A percentile compares a stretch with the other conserved stretches of the same genome.
Evolutionary conservation across 306 rosid species (phyloP).

Genomic region (Castanea sativa): DNA sequence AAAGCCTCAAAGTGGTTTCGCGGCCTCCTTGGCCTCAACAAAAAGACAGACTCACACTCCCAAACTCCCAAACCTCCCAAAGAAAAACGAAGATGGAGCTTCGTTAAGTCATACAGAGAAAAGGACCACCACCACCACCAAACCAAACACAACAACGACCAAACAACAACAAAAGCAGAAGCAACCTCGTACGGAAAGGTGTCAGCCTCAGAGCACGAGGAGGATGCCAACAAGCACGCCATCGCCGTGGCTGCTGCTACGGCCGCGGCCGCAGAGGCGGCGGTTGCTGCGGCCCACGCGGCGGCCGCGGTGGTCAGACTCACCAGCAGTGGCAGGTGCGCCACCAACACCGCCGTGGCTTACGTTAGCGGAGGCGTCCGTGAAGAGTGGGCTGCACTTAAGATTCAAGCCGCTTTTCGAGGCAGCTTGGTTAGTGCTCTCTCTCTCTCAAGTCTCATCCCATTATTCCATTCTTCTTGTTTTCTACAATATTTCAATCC

Average conservation of each 20-base stretch:
- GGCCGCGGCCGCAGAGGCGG: slow-evolving; percentile 50
- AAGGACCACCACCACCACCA: slow-evolving; percentile 14
- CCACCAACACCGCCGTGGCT: neutral
- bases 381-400: slow-evolving; percentile 67
- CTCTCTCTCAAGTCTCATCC: neutral
- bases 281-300: slow-evolving; percentile 56
- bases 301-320: slow-evolving; percentile 50
- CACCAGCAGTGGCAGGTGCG: slow-evolving; percentile 32
- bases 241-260: slow-evolving; percentile 57
- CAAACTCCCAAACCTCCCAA: slow-evolving; percentile 33
- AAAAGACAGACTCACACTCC: slow-evolving; percentile 23
- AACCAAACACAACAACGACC: slow-evolving; percentile 5
- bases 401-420: slow-evolving; percentile 86
- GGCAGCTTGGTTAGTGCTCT: slow-evolving; percentile 68
- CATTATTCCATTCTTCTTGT: neutral
- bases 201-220: neutral
- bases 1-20: slow-evolving; percentile 82
- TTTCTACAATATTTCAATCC: too few species aligned
- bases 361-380: slow-evolving; percentile 20
- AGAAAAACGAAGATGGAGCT: slow-evolving; percentile 63
- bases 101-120: slow-evolving; percentile 60
- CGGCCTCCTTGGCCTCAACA: slow-evolving; percentile 46
- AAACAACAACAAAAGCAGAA: neutral
- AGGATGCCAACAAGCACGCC: slow-evolving; percentile 43
- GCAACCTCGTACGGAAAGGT: neutral